These are phyloP conservation scores for Tuber magnatum DNA, from an alignment of 495 filamentous ascomycete genomes.

Conservation along the genomic window DNA sequence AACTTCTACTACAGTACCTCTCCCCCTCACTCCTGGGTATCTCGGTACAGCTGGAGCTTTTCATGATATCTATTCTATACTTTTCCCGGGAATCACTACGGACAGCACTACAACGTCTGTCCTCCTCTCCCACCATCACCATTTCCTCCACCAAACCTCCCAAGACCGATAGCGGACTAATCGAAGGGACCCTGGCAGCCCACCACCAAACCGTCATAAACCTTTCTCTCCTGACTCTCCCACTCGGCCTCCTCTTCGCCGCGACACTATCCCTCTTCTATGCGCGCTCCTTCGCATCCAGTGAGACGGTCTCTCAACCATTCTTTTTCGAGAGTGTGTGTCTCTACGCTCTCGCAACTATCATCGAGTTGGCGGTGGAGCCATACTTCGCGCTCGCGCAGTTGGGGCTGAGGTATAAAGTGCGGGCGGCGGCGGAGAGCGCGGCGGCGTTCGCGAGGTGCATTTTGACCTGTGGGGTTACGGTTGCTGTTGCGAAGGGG, in stretches of 20 bases:
- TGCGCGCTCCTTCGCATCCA: slow-evolving; percentile 48
- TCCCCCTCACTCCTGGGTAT: slow-evolving; percentile 76
- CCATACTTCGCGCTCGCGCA: slow-evolving; percentile 79
- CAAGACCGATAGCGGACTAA: slow-evolving; percentile 16
- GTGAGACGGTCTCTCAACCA: slow-evolving; percentile 52
- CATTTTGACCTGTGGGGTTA: slow-evolving; percentile 55
- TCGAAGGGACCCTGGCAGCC: slow-evolving; percentile 28
- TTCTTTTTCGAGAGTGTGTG: slow-evolving; percentile 58
- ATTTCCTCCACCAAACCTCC: slow-evolving; percentile 30
- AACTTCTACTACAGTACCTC: slow-evolving; percentile 75
- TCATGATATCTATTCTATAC: slow-evolving; percentile 76
- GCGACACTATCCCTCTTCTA: slow-evolving; percentile 59
- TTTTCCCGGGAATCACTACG: slow-evolving; percentile 85
- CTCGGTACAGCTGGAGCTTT: slow-evolving; percentile 83
- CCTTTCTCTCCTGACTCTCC: slow-evolving; percentile 69
- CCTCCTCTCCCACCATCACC: slow-evolving; percentile 33
- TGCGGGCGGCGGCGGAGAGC: slow-evolving; percentile 72
- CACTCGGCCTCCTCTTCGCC: slow-evolving; percentile 60
- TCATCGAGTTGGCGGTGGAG: slow-evolving; percentile 74
- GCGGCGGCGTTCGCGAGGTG: slow-evolving; percentile 71
- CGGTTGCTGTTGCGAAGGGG: slow-evolving; percentile 53
- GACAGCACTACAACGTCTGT: slow-evolving; percentile 75
- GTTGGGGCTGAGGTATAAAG: slow-evolving; percentile 67
- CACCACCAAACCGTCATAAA: slow-evolving; percentile 70
- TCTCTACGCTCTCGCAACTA: slow-evolving; percentile 65